Base-by-base conservation (phyloP, 2,329 filamentous ascomycete genomes). In the Davidsoniella neocaledoniae region DNA sequence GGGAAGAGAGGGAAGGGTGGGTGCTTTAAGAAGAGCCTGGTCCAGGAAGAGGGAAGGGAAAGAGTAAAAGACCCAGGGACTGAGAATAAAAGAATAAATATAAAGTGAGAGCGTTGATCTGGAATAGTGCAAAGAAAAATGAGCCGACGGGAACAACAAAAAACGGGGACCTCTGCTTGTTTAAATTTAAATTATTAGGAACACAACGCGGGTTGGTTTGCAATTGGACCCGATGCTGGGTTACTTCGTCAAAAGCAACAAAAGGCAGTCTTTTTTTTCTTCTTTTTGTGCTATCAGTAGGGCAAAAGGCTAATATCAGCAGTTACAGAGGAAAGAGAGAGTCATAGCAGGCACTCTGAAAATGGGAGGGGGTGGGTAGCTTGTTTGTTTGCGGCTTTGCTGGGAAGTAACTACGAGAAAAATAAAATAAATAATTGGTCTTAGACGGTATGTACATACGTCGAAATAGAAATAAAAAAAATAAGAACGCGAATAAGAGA, bases 401-500 rank as follows among this genome's bases (percentile, higher is more conserved):
- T 33, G 26, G 26, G 26, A 33, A 21, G 21, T 4, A 21, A 21
- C 21, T 21, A 21, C 21, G 21, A 21, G 21, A 21, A 21, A 21
- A 21, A 21, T 21, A n/a, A 21, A 21, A 8, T 12, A 33, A 4
- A 33, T 8, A 19, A 19, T 19, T 19, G 6, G 8, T 37, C 17
- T 10, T n/a, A 23, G 44, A 9, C 26, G 7, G 29, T 4, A 21
- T 7, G 4, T 14, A 7, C 2, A 14, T 39, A 46, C 29, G 26
- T 33, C 26, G 8, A 12, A 33, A 33, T 10, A 46, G 44, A 36
- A 41, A 16, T 5, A 4, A 48, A 41, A 42, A 14, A 41, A 48
- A 41, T 48, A 48, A 41, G 46, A 48, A 48, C 23, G 46, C 46
- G 46, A 48, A 48, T 48, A 48, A 48, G 46, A 48, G 25, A 48